A percentile compares a stretch with the other conserved stretches of the same genome.
These are phyloP conservation scores for Casuarina glauca DNA, from an alignment of 306 rosid genomes.

Conservation along the genomic window DNA sequence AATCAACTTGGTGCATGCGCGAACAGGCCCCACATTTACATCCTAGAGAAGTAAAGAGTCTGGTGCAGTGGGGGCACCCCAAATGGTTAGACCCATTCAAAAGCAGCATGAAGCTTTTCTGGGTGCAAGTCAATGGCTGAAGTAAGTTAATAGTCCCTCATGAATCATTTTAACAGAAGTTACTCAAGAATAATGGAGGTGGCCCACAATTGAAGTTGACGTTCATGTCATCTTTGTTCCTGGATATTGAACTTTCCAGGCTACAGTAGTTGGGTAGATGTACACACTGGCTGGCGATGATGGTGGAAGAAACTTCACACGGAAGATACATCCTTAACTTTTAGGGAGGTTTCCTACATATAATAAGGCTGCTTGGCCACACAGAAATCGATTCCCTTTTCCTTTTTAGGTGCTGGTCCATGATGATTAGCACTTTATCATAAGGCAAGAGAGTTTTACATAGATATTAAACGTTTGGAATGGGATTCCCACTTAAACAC, in stretches of 20 bases:
- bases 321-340: background rate
- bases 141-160: background rate
- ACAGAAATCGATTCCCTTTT: background rate
- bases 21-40: background rate
- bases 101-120: background rate
- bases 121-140: background rate
- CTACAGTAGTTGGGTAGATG: background rate
- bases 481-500: background rate
- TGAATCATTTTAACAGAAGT: background rate
- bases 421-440: background rate
- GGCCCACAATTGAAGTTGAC: background rate
- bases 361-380: background rate
- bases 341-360: background rate
- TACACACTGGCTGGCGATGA: background rate
- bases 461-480: background rate
- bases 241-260: background rate
- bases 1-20: background rate
- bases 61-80: background rate
- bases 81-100: background rate
- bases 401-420: background rate
- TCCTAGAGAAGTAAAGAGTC: background rate
- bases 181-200: background rate
- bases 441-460: background rate
- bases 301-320: constrained; percentile 18
- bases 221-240: background rate